Evolutionary conservation across 441 rosid species (phyloP), one percentile per base, ranked within the genome.

Genomic region (Adansonia madagascariensis): DNA sequence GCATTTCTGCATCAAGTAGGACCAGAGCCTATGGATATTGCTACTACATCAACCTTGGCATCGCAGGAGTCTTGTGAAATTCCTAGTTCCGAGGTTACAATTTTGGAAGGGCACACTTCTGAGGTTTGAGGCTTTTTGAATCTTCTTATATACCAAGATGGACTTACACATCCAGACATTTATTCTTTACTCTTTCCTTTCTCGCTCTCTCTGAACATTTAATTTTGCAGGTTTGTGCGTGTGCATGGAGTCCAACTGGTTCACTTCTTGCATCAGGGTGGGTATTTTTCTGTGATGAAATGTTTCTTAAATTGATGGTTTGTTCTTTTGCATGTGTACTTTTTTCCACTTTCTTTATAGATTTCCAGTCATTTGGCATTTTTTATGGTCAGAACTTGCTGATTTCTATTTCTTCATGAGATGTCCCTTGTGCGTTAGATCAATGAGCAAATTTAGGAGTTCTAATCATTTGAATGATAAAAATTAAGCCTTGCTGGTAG

Each of bases 211-310:
- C 8, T 50, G 31, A 31, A 56, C 65, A 60, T 64, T 70, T 59
- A 70, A 69, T 35, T 66, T 77, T 83, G 46, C 82, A 97, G 98
- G 98, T 97, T 85, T 94, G 99, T 82, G 98, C 98, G 17, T 93
- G 99, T 78, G 98, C 99, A 61, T 97, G 98, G 99, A 91, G 98
- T 88, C 99, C 99, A 22, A 82, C 97, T 15, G 98, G 96, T 79
- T 93, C 99, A 56, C 88, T 97, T 84, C 97, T 97, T 89, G 99
- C 99, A 35, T 97, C 99, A 69, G 99, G 98, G 99, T 94, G 73
- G 74, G 98, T 85, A 75, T 47, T 73, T 83, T 63, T 64, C 61
- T 60, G 72, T 55, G n/a, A 72, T 53, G n/a, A 66, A 46, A 65
- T 62, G 15, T 62, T 59, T 70, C 68, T 70, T 20, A 31, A 70